A percentile compares a stretch with the other conserved stretches of the same genome.
Conservation (phyloP, 257 asterid genomes). For the Nyctanthes arbortristis region DNA sequence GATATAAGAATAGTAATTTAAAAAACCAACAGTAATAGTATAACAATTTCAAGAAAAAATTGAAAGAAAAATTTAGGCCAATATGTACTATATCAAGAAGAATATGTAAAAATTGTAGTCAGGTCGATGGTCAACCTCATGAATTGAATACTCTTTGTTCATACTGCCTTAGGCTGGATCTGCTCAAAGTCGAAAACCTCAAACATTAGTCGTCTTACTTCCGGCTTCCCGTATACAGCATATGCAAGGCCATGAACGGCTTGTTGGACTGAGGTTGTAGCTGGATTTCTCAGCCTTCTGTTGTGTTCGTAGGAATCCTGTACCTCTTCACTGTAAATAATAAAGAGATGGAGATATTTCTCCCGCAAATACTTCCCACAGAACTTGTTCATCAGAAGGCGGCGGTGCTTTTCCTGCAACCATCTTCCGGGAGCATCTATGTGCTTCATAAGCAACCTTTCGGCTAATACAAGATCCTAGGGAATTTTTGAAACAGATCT, state of each 20-base stretch:
- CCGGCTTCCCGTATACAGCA: slow-evolving; percentile 89
- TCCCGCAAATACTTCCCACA: slow-evolving; percentile 90
- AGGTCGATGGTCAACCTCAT: not conserved
- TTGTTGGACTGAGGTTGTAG: slow-evolving; percentile 93
- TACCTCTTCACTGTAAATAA: slow-evolving; percentile 83
- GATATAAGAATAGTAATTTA: no score
- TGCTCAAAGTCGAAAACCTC: slow-evolving; percentile 98
- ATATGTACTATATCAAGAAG: no score
- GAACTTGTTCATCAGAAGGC: slow-evolving; percentile 88
- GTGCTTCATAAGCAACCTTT: slow-evolving; percentile 94
- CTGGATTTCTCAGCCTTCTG: slow-evolving; percentile 92
- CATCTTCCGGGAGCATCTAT: slow-evolving; percentile 96
- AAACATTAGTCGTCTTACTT: slow-evolving; percentile 94
- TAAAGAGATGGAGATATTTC: slow-evolving; percentile 73
- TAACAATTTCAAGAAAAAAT: not conserved
- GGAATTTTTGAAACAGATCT: not conserved
- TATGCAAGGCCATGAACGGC: slow-evolving; percentile 91
- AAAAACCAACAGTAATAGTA: not conserved
- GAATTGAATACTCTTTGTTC: slow-evolving; percentile 17
- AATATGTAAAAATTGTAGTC: not conserved
- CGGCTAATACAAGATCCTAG: slow-evolving; percentile 97
- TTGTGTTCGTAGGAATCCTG: slow-evolving; percentile 92
- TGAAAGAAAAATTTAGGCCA: no score
- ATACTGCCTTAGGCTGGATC: slow-evolving; percentile 71
- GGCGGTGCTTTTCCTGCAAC: slow-evolving; percentile 82